These are phyloP conservation scores for Malus orientalis DNA, from an alignment of 306 rosid species.

Conservation along the genomic window DNA sequence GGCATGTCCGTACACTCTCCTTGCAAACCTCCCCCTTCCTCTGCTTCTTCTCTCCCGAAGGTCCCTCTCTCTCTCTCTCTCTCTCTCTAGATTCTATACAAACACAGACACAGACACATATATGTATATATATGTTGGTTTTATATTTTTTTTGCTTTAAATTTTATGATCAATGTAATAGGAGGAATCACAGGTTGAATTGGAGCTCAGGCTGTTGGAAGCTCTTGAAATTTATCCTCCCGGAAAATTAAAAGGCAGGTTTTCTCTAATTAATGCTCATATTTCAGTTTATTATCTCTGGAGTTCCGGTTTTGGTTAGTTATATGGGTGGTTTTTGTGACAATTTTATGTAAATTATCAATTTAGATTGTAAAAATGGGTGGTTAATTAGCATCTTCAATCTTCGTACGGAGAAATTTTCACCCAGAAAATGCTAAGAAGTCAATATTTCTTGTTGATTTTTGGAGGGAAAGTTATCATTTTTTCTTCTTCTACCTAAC, in stretches of 20 bases:
- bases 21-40: constrained; percentile 93
- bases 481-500: background rate
- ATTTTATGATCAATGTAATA: constrained; percentile 21
- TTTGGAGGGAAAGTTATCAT: background rate
- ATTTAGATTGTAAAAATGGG: background rate
- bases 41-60: constrained; percentile 89
- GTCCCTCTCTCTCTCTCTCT: constrained; percentile 15
- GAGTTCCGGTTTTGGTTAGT: background rate
- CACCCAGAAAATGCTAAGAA: background rate
- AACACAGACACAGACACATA: background rate
- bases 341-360: background rate
- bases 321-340: background rate
- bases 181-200: constrained; percentile 80
- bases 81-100: background rate
- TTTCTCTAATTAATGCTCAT: background rate
- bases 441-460: background rate
- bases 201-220: constrained; percentile 74
- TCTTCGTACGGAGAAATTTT: background rate
- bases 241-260: constrained; percentile 58
- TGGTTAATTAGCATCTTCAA: background rate
- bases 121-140: background rate
- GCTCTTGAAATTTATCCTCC: constrained; percentile 86
- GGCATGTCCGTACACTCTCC: constrained; percentile 95
- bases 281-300: background rate
- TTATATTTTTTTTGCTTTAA: background rate